These are phyloP conservation scores for Candida boleticola DNA, from an alignment of 805 yeast genomes.

Conservation along the genomic window DNA sequence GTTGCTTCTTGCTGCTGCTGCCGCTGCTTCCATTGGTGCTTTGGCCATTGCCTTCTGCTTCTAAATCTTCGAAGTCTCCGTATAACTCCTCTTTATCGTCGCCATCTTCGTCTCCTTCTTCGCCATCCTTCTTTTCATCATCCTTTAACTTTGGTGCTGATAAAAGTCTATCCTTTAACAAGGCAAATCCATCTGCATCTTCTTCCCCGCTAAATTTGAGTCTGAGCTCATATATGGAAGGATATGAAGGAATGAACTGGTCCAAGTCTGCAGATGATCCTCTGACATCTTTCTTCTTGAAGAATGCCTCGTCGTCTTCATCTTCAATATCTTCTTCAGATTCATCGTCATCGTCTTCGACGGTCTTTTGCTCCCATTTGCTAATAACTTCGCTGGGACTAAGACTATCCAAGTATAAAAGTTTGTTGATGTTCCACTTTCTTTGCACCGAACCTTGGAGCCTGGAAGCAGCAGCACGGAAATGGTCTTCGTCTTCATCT, in stretches of 20 bases:
- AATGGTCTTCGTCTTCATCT: conserved; percentile 39
- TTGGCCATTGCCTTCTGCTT: too few species aligned
- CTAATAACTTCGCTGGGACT: conserved; percentile 69
- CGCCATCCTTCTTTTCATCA: conserved; percentile 21
- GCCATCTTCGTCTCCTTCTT: conserved; percentile 27
- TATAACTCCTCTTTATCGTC: conserved; percentile 50
- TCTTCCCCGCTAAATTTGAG: conserved; percentile 46
- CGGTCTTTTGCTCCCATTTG: conserved; percentile 64
- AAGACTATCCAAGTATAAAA: conserved; percentile 76
- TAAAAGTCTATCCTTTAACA: conserved; percentile 48
- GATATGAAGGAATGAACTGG: conserved; percentile 33
- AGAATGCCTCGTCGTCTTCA: conserved; percentile 52
- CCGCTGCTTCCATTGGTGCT: too few species aligned
- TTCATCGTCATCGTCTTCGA: conserved; percentile 40
- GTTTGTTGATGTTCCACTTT: conserved; percentile 77
- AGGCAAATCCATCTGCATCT: conserved; percentile 39
- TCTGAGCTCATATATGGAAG: conserved; percentile 42
- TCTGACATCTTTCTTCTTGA: conserved; percentile 43
- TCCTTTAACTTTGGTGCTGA: conserved; percentile 48
- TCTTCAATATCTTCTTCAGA: conserved; percentile 43
- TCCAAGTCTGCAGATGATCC: conserved; percentile 34
- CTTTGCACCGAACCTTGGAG: conserved; percentile 52
- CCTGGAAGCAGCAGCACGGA: conserved; percentile 56
- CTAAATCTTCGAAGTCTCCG: conserved; percentile 59
- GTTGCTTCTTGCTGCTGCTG: too few species aligned